phyloP scores from a whole-genome alignment of 116 monocot species.

The Cymodocea nodosa region DNA sequence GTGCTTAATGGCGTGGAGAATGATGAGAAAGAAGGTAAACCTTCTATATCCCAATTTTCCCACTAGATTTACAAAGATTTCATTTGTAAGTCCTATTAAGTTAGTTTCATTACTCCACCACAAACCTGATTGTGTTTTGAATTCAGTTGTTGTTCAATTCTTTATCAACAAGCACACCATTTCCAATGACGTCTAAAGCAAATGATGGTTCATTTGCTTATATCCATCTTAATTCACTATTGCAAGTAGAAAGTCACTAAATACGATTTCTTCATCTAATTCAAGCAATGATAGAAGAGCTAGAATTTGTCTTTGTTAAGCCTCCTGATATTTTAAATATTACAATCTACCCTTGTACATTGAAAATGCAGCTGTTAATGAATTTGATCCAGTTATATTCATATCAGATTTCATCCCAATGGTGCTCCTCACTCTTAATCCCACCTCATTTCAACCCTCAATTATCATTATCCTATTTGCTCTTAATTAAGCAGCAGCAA shows the following conservation, averaged over 20 bases:
- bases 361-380: no score
- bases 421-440: no score
- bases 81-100: not conserved
- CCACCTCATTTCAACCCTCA: no score
- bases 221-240: not conserved
- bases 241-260: not conserved
- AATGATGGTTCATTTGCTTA: not conserved
- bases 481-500: not conserved
- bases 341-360: no score
- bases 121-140: not conserved
- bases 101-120: not conserved
- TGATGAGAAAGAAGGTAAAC: not conserved
- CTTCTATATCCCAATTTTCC: not conserved
- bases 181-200: not conserved
- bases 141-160: not conserved
- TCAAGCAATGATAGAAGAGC: no score
- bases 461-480: no score
- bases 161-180: not conserved
- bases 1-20: slow-evolving; percentile 4
- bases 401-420: no score
- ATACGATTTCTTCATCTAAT: no score
- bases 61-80: not conserved
- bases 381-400: no score
- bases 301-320: no score
- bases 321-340: no score